Base-by-base conservation (phyloP, 2,329 filamentous ascomycete species). In the Penicillium glabrum region DNA sequence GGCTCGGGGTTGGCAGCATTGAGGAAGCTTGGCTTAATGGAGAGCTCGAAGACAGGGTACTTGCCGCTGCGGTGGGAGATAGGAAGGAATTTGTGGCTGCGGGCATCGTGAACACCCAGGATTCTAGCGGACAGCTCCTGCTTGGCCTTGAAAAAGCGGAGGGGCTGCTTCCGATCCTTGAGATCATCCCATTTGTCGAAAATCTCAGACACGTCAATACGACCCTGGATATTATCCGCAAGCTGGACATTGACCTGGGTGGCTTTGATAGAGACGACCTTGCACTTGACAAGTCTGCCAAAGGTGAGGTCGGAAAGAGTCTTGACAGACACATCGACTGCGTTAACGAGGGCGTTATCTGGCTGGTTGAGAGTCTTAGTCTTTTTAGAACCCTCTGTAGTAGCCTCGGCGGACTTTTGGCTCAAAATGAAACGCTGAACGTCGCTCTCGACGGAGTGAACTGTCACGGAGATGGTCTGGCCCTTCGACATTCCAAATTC, bases 181-280 rank as follows among this genome's bases (percentile, higher is more conserved):
- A 99, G 95, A 44, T 93, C 88, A 46, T 96, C 89, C 88, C 89
- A 97, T 11, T 81, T 82, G 72, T 97, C 90, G 71, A 96, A 99
- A 13, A 93, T 77, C 72, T 98, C 91, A 1, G 95, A 96, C 6
- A 95, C 85, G 69, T 97, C 93, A 58, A 99, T 87, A 19, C 95
- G 90, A n/a, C 93, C 95, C 71, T 96, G 90, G 9, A 96, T 82
- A 62, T 92, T 91, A 69, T 96, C 91, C 44, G 91, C 89, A 50
- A 98, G 82, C 63, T 90, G 86, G 6, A 99, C 91, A 64, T 98
- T 98, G 54, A 98, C 80, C 72, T 99, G 95, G 0, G 93, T 97
- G 48, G 88, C 88, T 75, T 96, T 96, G 69, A 97, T 80, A 0
- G 91, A 91, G n/a, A 85, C 84, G 45, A 99, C 85, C 65, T 83